Evolutionary conservation across 495 filamentous ascomycete species (phyloP).

Genomic region (Penicillium silybi): DNA sequence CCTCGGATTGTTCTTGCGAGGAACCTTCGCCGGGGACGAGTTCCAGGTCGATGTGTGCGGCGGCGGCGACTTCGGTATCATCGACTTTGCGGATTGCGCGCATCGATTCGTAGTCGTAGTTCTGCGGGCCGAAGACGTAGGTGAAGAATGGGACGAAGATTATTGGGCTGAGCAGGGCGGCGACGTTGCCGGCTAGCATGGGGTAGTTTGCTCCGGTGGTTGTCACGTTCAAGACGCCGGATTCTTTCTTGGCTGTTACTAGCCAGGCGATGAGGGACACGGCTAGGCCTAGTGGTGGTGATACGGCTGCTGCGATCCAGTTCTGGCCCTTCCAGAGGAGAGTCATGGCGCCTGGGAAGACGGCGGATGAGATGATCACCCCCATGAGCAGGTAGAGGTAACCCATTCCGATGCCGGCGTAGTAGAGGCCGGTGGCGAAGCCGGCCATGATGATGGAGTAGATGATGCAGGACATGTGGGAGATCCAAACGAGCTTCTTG

Average conservation of each 20-base stretch:
- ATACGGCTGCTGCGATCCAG: slow-evolving; percentile 68
- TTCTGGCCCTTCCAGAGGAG: slow-evolving; percentile 83
- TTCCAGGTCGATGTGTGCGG: slow-evolving; percentile 69
- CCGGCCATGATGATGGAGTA: slow-evolving; percentile 82
- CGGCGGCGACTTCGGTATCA: slow-evolving; percentile 69
- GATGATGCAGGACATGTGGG: slow-evolving; percentile 67
- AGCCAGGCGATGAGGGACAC: slow-evolving; percentile 85
- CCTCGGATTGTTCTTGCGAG: slow-evolving; percentile 38
- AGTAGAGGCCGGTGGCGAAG: slow-evolving; percentile 79
- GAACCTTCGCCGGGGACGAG: slow-evolving; percentile 54
- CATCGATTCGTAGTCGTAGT: slow-evolving; percentile 92
- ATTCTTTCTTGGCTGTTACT: slow-evolving; percentile 78
- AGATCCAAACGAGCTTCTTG: slow-evolving; percentile 79
- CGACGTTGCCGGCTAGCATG: slow-evolving; percentile 84
- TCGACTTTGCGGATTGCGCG: slow-evolving; percentile 76
- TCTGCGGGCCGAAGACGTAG: slow-evolving; percentile 65
- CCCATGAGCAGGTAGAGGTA: slow-evolving; percentile 89
- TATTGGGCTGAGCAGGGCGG: slow-evolving; percentile 74
- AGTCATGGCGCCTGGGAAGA: slow-evolving; percentile 77
- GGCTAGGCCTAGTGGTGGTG: slow-evolving; percentile 72
- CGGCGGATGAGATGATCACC: slow-evolving; percentile 81
- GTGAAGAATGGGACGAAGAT: slow-evolving; percentile 79
- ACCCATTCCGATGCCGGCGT: slow-evolving; percentile 63
- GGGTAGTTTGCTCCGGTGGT: slow-evolving; percentile 82
- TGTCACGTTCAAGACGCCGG: slow-evolving; percentile 65